Percentiles rank a stretch among this genome's conserved stretches.
phyloP scores from a whole-genome alignment of 106 monocot genomes.

The Platanthera zijinensis region DNA sequence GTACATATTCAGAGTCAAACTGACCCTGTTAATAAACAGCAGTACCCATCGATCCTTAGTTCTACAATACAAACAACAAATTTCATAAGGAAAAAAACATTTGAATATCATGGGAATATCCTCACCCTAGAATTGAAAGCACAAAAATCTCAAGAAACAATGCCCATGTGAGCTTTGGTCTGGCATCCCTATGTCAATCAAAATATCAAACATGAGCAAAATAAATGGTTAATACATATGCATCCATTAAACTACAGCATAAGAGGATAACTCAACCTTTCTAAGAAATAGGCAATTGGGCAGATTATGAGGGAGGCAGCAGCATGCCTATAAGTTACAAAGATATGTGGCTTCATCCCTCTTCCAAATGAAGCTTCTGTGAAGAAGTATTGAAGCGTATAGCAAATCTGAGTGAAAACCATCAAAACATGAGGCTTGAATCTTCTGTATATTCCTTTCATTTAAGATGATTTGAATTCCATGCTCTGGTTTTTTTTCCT shows the following conservation, averaged over 20 bases:
- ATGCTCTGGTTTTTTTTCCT: not conserved
- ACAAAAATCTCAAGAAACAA: conserved; percentile 71
- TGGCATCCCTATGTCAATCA: conserved; percentile 38
- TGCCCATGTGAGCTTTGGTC: conserved; percentile 81
- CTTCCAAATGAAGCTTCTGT: conserved; percentile 77
- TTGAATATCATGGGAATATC: not conserved
- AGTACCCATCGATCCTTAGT: not conserved
- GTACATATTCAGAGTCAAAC: conserved; percentile 87
- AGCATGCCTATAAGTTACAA: conserved; percentile 68
- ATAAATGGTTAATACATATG: not conserved
- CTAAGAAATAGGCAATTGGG: conserved; percentile 85
- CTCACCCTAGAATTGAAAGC: conserved; percentile 80
- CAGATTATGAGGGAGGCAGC: conserved; percentile 37
- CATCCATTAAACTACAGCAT: not conserved
- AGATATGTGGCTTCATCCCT: conserved; percentile 70
- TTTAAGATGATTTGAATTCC: not conserved
- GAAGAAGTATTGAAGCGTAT: conserved; percentile 84
- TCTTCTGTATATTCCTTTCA: conserved; percentile 21
- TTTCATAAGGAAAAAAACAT: not conserved
- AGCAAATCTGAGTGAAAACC: conserved; percentile 56
- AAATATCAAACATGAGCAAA: not conserved
- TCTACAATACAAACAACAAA: not conserved
- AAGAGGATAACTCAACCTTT: conserved; percentile 34
- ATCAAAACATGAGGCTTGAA: conserved; percentile 81
- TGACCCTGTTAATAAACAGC: conserved; percentile 36